Base-by-base conservation (phyloP, 768 basidiomycete species). In the Coprinopsis marcescibilis region DNA sequence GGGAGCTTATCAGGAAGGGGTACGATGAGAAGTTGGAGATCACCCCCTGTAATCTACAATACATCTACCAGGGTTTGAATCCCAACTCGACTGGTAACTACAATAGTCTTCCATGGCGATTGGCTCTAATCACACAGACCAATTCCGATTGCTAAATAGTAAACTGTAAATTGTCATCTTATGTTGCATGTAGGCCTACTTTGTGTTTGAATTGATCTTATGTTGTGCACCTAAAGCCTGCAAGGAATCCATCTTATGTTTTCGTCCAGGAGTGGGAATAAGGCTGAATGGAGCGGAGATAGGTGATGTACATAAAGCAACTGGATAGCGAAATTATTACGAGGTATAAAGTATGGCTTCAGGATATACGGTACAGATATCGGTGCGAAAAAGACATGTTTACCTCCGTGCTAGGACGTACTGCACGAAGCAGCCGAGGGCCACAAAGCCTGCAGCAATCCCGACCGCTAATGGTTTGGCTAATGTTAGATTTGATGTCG, bases 1-100 rank as follows among this genome's bases (percentile, higher is more conserved):
- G 57, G 1, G 57, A 58, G 42, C 44, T 57, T 52, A 43, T 57
- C n/a, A 52, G 57, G 20, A 50, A 27, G 20, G 44, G 50, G 2
- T 19, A 26, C 24, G 57, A 57, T 37, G 54, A 57, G 48, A 55
- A 44, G 1, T 23, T 55, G 17, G 45, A 30, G 2, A 54, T 57
- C 24, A 45, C 42, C 50, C 48, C 52, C 0, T 55, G 57, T 43
- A 54, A 57, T 17, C 26, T 57, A 14, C 52, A 46, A 3, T 55
- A 50, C 25, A 32, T 52, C 14, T 57, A 57, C 29, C 57, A 57
- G 27, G 57, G 57, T 2, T 19, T 49, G 11, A 25, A 32, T 30
- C 57, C 57, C 8, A 24, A 40, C 4, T 6, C 26, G 8, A 17
- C 5, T 6, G 27, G 7, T 4, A n/a, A 10, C 4, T 43, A 43